Conservation (phyloP, 345 rosid species). For the Microcos paniculata region DNA sequence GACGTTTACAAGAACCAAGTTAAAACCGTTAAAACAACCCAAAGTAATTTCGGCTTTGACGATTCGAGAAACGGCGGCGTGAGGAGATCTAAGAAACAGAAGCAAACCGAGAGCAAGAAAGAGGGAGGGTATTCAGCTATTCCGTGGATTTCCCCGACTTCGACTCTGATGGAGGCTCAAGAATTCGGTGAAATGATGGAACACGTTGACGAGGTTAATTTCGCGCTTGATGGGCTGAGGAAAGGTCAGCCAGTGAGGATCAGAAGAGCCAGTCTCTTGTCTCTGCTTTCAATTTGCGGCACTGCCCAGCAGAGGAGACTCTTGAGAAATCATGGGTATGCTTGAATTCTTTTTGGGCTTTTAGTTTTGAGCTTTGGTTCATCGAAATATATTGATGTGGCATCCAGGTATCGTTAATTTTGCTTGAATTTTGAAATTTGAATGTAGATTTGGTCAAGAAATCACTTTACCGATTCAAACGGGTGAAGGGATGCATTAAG, state of each 20-base stretch:
- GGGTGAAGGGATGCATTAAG: not conserved
- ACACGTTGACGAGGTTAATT: conserved; percentile 93
- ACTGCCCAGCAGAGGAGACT: conserved; percentile 77
- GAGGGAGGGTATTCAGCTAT: conserved; percentile 16
- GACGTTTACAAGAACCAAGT: conserved; percentile 11
- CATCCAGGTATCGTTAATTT: not conserved
- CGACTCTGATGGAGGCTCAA: conserved; percentile 95
- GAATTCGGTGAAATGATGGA: conserved; percentile 99
- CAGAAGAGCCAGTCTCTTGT: conserved; percentile 75
- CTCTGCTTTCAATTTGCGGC: conserved; percentile 74
- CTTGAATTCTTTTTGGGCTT: conserved; percentile 17
- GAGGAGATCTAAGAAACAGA: conserved; percentile 61
- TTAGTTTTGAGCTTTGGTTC: not conserved
- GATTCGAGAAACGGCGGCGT: conserved; percentile 28
- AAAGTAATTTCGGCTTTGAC: conserved; percentile 21
- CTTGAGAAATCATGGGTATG: conserved; percentile 74
- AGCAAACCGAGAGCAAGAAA: conserved; percentile 20
- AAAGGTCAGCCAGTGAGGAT: conserved; percentile 79
- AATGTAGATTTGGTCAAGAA: not conserved
- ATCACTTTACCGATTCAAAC: not conserved
- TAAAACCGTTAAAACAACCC: not conserved
- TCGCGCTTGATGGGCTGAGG: conserved; percentile 88
- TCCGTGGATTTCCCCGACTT: conserved; percentile 40
- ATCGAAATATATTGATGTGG: not conserved
- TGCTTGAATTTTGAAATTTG: not conserved